Conservation (phyloP, 345 rosid genomes). For the Acer campestre region DNA sequence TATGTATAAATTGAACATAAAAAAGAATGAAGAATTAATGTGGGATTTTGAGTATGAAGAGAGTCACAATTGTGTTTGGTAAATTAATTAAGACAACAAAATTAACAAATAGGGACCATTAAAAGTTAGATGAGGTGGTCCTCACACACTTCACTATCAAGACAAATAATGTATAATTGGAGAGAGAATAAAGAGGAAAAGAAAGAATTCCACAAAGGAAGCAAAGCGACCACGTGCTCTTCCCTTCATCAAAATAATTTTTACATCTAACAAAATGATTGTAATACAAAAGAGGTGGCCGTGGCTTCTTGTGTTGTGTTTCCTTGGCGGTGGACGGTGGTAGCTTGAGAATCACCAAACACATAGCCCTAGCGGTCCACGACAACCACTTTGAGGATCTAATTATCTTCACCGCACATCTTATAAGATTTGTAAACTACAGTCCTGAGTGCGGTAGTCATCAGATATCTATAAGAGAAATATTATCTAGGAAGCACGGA, state of each 20-base stretch:
- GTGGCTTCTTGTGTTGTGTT: conserved; percentile 4
- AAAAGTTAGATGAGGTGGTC: conserved; percentile 3
- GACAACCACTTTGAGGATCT: neutral
- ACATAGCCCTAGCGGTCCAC: neutral
- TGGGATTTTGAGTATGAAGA: neutral
- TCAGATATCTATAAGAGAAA: no score
- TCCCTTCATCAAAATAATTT: neutral
- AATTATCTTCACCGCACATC: neutral
- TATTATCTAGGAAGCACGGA: no score
- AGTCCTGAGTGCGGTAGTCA: no score
- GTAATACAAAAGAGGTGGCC: neutral
- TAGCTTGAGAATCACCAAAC: neutral
- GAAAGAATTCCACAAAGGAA: neutral
- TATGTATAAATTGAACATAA: neutral
- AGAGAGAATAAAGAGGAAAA: neutral
- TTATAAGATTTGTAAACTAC: no score
- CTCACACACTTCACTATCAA: neutral
- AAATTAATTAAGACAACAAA: conserved; percentile 14
- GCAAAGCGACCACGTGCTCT: neutral
- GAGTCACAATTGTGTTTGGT: neutral
- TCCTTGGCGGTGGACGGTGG: conserved; percentile 20
- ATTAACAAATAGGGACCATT: neutral
- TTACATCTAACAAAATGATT: neutral
- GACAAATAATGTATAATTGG: neutral
- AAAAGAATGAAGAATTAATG: neutral